Base-by-base conservation (phyloP, 106 monocot genomes). In the Dactylorhiza incarnata region DNA sequence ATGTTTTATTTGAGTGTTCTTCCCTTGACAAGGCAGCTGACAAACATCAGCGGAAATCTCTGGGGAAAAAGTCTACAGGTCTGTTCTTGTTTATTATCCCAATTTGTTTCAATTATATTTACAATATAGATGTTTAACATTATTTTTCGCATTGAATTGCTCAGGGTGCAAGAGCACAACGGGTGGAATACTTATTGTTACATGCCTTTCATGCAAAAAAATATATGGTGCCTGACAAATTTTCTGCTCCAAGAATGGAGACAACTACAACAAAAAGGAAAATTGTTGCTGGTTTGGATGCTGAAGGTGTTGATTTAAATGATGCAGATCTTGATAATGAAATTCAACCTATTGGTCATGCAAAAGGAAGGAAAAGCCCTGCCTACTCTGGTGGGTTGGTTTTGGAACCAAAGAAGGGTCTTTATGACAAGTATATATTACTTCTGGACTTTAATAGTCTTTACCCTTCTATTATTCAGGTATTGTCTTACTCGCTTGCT, bases 401-500 rank as follows among this genome's bases (percentile, higher is more conserved):
- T 83, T 84, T 94, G 81, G 97, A 97, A 80, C 97, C 97, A 46
- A 97, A 94, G 73, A 94, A 84, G 78, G 97, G 97, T 37, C 78
- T 97, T 54, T 91, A 97, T 80, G 97, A 94, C 86, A 97, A 94
- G 76, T 87, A 86, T 78, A 85, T 94, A 58, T 85, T 97, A 68
- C 93, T 97, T 17, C 83, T 97, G 26, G 97, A 97, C 74, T 97
- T 97, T 74, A 97, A 97, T 73, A 97, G 97, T 46, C 89, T 97
- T 65, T 97, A 97, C 49, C 97, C 97, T 81, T 97, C 97, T 61
- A 97, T 97, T 46, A 97, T 97, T 81, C 97, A 91, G 94, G 97
- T 96, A 80, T 8, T 69, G 68, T 20, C 44, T 49, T 67, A 12
- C 45, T 24, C 19, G 20, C 55, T 6, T 67, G 29, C 47, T 52